Percentiles rank a stretch among this genome's conserved stretches.
These are phyloP conservation scores for Vaccinium corymbosum DNA, from an alignment of 148 eudicot genomes.

Conservation along the genomic window DNA sequence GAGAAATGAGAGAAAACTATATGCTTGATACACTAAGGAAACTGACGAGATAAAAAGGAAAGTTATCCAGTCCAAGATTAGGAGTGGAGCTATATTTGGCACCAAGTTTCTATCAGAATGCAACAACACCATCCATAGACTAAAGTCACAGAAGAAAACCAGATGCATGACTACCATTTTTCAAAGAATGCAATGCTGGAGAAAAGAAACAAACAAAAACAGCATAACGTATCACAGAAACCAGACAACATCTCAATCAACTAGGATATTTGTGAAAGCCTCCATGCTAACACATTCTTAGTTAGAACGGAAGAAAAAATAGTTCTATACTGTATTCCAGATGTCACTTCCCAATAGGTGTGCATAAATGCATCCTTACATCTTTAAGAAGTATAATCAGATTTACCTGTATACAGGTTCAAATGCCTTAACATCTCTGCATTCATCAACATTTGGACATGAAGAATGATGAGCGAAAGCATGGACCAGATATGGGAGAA, in stretches of 20 bases:
- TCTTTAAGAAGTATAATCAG: not conserved
- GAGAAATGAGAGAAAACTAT: not conserved
- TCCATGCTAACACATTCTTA: not conserved
- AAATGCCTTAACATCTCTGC: constrained; percentile 70
- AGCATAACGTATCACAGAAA: not conserved
- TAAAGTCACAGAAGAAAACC: constrained; percentile 5
- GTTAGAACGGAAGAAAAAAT: not conserved
- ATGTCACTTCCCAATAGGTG: not conserved
- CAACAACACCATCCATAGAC: not conserved
- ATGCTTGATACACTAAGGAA: not conserved
- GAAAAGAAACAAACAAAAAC: not conserved
- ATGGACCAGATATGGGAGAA: constrained; percentile 82
- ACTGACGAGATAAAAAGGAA: not conserved
- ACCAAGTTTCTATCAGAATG: not conserved
- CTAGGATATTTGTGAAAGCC: not conserved
- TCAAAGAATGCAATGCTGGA: not conserved
- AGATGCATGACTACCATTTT: not conserved
- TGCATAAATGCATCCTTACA: not conserved
- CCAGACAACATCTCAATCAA: not conserved
- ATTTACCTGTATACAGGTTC: constrained; percentile 84
- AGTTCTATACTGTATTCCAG: not conserved
- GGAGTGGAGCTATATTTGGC: not conserved
- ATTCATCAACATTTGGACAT: constrained; percentile 71
- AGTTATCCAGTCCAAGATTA: constrained; percentile 5
- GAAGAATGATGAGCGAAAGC: constrained; percentile 80